A percentile compares a stretch with the other conserved stretches of the same genome.
phyloP scores from a whole-genome alignment of 2,329 filamentous ascomycete genomes.

The Tolypocladium inflatum region DNA sequence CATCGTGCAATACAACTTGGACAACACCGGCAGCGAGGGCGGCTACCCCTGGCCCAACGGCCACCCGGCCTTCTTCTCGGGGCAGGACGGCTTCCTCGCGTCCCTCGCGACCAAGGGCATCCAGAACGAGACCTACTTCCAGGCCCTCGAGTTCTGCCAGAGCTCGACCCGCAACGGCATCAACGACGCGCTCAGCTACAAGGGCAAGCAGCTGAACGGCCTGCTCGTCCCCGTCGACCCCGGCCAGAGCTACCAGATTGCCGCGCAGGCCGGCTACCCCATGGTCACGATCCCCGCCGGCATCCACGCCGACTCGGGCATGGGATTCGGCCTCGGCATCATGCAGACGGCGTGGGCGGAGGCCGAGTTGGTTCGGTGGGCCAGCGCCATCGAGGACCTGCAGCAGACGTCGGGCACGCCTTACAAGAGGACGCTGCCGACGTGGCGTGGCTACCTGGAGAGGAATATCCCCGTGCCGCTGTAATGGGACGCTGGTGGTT shows the following conservation, averaged over 20 bases:
- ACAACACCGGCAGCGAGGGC: constrained; percentile 58
- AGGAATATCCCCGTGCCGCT: constrained; percentile 32
- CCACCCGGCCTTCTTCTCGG: constrained; percentile 56
- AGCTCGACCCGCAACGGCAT: constrained; percentile 57
- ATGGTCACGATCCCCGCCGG: constrained; percentile 60
- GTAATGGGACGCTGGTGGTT: constrained; percentile 1
- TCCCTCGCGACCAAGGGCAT: constrained; percentile 51
- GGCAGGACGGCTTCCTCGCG: constrained; percentile 62
- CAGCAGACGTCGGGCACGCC: constrained; percentile 30
- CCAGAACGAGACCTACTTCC: constrained; percentile 55
- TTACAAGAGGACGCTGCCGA: constrained; percentile 38
- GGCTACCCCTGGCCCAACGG: constrained; percentile 45
- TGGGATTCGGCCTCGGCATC: constrained; percentile 53
- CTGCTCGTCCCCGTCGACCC: constrained; percentile 61
- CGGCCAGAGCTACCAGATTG: constrained; percentile 58
- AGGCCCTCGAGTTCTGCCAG: constrained; percentile 54
- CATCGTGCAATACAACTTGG: constrained; percentile 54
- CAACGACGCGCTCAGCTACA: constrained; percentile 50
- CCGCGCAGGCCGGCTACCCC: constrained; percentile 68
- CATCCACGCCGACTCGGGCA: constrained; percentile 40
- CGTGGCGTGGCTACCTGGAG: constrained; percentile 41
- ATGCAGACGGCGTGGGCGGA: constrained; percentile 53
- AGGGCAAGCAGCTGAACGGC: constrained; percentile 42
- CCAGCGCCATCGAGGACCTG: constrained; percentile 53
- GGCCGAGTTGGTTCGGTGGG: constrained; percentile 46